Base-by-base conservation (phyloP, 768 basidiomycete genomes). In the Collybiopsis confluens region DNA sequence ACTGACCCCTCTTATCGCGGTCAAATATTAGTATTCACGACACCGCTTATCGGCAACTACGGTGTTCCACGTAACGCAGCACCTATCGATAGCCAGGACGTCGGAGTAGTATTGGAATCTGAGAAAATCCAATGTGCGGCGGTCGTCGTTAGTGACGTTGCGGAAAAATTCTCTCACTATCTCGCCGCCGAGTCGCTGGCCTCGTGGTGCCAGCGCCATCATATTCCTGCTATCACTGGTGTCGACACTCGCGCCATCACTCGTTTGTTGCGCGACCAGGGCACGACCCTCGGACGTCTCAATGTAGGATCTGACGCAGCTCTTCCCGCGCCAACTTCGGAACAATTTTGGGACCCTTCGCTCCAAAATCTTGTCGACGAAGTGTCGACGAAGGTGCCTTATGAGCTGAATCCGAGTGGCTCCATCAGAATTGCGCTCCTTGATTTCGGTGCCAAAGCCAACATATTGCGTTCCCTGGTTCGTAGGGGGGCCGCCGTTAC, bases 211-310 rank as follows among this genome's bases (percentile, higher is more conserved):
- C 77, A 83, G 56, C 88, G 94, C 26, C 77, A 94, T 64, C 80
- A 85, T 58, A 80, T 99, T 16, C 97, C 97, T 30, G 97, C 89
- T 49, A 88, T 98, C 62, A 95, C 95, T 3, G 96, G 95, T 26
- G 93, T 98, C 58, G 97, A 98, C 66, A 99, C 97, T 27, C 92
- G 96, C 52, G 97, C 97, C 16, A 90, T 99, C 65, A 99, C 97
- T 10, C 80, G 81, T 23, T 78, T 99, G 3, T 79, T 99, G 44
- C 92, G 97, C 60, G 93, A 98, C 65, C 94, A 98, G 62, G 97
- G 97, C 38, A 98, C 96, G 10, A 99, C 96, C 1, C 86, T 98
- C 9, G 96, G 96, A 44, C 87, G 88, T 46, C 74, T 99, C 33
- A 91, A 92, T 24, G 68, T 97, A 43, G 97, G 96, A 3, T 65